Percentiles rank a stretch among this genome's conserved stretches.
phyloP scores from a whole-genome alignment of 129 eudicot genomes.

The Lactuca sativa region DNA sequence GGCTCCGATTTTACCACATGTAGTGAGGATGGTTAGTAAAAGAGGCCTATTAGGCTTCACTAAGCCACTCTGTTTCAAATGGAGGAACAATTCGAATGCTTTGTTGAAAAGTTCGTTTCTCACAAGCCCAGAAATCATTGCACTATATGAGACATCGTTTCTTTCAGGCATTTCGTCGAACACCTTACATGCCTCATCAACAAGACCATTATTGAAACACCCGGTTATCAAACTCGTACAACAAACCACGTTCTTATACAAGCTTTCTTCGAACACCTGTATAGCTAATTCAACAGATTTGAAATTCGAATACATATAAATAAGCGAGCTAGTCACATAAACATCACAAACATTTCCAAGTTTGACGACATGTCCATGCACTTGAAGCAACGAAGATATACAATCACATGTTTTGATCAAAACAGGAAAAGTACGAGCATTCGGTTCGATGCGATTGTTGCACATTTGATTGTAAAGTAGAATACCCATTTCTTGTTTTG shows the following conservation, averaged over 20 bases:
- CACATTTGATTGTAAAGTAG: constrained; percentile 35
- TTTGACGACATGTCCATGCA: constrained; percentile 37
- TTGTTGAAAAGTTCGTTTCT: constrained; percentile 26
- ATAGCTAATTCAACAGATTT: constrained; percentile 27
- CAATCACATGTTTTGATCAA: constrained; percentile 32
- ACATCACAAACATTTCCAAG: constrained; percentile 39
- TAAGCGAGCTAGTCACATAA: constrained; percentile 29
- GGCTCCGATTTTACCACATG: constrained; percentile 41
- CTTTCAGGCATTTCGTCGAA: constrained; percentile 43
- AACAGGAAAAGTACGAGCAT: constrained; percentile 39
- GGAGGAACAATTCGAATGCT: constrained; percentile 22
- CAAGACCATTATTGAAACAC: constrained; percentile 36
- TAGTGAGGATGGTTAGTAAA: constrained; percentile 28
- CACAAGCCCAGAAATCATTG: constrained; percentile 45
- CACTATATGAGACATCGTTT: constrained; percentile 43
- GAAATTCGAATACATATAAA: constrained; percentile 28
- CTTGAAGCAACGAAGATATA: constrained; percentile 27
- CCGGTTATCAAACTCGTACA: constrained; percentile 46
- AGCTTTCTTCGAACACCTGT: constrained; percentile 39
- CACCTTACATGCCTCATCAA: constrained; percentile 40
- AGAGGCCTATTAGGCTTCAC: constrained; percentile 20
- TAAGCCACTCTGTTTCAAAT: not conserved
- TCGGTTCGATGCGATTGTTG: constrained; percentile 25
- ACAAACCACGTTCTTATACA: constrained; percentile 41
- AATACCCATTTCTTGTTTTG: constrained; percentile 39